Conservation (phyloP, 2,329 filamentous ascomycete genomes). For the Fusarium goolgardi region DNA sequence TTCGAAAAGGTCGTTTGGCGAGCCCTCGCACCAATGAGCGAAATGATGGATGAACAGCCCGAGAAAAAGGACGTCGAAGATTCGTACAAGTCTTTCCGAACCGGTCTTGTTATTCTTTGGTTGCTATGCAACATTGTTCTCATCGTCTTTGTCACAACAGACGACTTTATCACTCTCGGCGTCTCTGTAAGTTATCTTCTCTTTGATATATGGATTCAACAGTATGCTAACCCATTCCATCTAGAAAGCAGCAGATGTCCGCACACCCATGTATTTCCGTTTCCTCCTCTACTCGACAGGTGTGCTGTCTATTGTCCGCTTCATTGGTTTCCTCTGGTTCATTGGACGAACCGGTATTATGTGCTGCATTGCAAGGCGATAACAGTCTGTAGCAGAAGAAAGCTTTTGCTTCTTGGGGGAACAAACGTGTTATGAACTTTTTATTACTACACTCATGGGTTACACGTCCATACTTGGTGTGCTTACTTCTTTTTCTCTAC, state of each 20-base stretch:
- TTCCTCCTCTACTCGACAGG: conserved; percentile 42
- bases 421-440: conserved; percentile 23
- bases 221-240: conserved; percentile 12
- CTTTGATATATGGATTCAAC: fast-evolving
- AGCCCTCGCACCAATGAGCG: conserved; percentile 42
- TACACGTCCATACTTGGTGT: neutral
- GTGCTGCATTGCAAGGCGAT: conserved; percentile 43
- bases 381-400: neutral
- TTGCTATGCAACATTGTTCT: conserved; percentile 44
- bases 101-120: conserved; percentile 43
- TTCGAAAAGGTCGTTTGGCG: conserved; percentile 45
- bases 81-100: conserved; percentile 45
- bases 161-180: conserved; percentile 40
- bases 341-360: conserved; percentile 44
- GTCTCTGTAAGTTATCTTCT: conserved; percentile 29
- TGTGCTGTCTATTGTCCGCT: conserved; percentile 42
- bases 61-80: conserved; percentile 44
- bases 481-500: neutral
- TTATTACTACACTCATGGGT: conserved; percentile 16
- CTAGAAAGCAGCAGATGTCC: conserved; percentile 35
- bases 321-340: conserved; percentile 44
- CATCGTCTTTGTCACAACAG: conserved; percentile 42
- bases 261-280: conserved; percentile 42
- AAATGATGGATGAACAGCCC: conserved; percentile 32
- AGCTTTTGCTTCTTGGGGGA: neutral